Evolutionary conservation across 129 eudicot species (phyloP), one percentile per base, ranked within the genome.

Genomic region (Pulicaria dysenterica): DNA sequence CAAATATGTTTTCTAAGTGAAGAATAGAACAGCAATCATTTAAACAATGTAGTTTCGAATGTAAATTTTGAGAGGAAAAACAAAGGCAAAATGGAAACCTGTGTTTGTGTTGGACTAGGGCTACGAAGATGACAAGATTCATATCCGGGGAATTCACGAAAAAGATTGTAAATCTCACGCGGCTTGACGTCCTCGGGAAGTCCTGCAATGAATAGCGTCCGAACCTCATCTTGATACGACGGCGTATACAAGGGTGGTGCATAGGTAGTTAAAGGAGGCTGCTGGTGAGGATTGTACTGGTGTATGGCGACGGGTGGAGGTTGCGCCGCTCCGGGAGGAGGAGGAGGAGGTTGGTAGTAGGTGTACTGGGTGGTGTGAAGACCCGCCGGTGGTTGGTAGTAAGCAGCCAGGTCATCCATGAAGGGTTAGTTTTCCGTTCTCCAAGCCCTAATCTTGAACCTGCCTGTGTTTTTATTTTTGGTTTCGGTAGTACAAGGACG

Each of bases 171-270:
- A 49, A 93, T 84, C 75, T 93, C 98, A 49, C 98, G 92, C 11
- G 92, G 82, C 74, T 85, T 90, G 40, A 93, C 96, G 54, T 93
- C 98, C 36, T 88, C 86, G 4, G 98, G 98, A 5, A 93, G 90
- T 5, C 98, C 98, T 3, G 98, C 98, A 15, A 93, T 75, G 79
- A 93, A 93, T 44, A 93, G 85, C 42, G 98, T 90, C 16, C 96
- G 92, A 42, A 93, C 90, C 71, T 90, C 87, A 45, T 90, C 95
- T 79, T 83, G 61, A 8, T 77, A 80, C 31, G 73, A 34, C 0
- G 89, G 69, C 6, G 77, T 42, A 40, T 78, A 75, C n/a, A 71
- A 7, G 19, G 86, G 81, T 51, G 86, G 78, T 7, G 83, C 84
- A 74, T 83, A 86, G 66, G 85, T 60, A 31, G 73, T 69, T 64